Evolutionary conservation across 257 asterid genomes (phyloP).

Genomic region (Capsicum pubescens): DNA sequence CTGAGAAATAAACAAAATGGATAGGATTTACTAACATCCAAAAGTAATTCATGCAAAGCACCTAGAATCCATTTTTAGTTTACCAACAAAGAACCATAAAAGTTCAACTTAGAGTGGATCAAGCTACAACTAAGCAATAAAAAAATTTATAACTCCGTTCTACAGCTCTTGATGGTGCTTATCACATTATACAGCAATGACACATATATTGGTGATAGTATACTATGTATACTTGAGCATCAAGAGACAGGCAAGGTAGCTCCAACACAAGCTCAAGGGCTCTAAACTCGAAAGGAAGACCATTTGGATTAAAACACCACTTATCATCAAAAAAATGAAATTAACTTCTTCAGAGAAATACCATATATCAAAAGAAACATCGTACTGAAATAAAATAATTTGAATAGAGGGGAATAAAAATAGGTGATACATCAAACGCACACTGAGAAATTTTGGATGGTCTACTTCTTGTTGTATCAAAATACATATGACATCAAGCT

Average conservation of each 20-base stretch:
- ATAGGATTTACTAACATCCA: neutral
- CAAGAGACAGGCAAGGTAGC: conserved; percentile 85
- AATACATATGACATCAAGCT: neutral
- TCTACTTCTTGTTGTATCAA: neutral
- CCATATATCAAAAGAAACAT: neutral
- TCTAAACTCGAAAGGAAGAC: conserved; percentile 92
- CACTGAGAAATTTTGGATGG: neutral
- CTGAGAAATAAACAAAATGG: neutral
- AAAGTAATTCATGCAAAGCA: neutral
- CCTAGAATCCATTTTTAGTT: neutral
- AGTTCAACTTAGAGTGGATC: neutral
- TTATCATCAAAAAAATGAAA: neutral
- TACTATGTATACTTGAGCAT: conserved; percentile 72
- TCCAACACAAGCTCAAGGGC: conserved; percentile 97
- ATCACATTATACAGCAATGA: neutral
- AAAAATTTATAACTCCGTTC: neutral
- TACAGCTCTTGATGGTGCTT: neutral
- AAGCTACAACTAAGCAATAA: neutral
- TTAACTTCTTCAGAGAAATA: neutral
- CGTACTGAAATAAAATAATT: neutral
- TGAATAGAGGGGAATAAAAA: neutral
- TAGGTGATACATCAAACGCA: neutral
- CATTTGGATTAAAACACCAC: conserved; percentile 61
- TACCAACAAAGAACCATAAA: neutral
- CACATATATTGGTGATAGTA: neutral